Conservation (phyloP, 768 basidiomycete genomes). For the Boletus subcaerulescens region DNA sequence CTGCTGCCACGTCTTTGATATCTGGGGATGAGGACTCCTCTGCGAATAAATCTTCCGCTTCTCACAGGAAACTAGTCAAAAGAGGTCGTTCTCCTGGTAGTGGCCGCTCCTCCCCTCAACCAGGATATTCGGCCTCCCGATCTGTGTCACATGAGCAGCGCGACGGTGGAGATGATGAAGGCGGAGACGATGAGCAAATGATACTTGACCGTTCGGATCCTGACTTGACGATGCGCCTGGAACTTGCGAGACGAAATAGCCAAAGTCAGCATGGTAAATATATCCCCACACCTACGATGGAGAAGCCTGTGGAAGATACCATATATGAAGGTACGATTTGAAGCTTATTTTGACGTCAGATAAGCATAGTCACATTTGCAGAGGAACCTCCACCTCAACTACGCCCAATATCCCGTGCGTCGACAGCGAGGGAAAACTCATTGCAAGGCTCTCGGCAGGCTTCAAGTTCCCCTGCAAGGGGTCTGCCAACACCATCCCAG, state of each 20-base stretch:
- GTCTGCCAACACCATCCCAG: conserved; percentile 32
- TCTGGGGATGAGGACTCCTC: conserved; percentile 61
- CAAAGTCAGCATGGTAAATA: conserved; percentile 62
- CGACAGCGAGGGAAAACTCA: conserved; percentile 38
- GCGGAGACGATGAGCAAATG: conserved; percentile 41
- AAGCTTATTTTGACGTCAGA: conserved; percentile 1
- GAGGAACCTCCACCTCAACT: conserved; percentile 58
- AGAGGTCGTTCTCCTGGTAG: conserved; percentile 43
- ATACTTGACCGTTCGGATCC: conserved; percentile 65
- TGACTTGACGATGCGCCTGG: conserved; percentile 74
- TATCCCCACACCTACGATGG: conserved; percentile 38
- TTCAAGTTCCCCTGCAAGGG: conserved; percentile 39
- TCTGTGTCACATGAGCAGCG: conserved; percentile 44
- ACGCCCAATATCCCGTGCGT: conserved; percentile 55
- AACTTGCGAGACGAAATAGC: conserved; percentile 82
- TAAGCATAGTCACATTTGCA: conserved; percentile 22
- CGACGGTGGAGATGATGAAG: conserved; percentile 40
- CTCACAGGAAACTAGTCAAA: conserved; percentile 47
- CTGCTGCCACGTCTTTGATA: conserved; percentile 60
- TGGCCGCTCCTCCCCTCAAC: conserved; percentile 35
- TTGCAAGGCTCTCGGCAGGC: conserved; percentile 48
- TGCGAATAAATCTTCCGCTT: conserved; percentile 41
- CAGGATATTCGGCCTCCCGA: conserved; percentile 36
- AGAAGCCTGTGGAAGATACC: conserved; percentile 55
- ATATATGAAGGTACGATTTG: conserved; percentile 70